These are phyloP conservation scores for Leishmania arabica DNA, from an alignment of 208 protist species.

Conservation along the genomic window DNA sequence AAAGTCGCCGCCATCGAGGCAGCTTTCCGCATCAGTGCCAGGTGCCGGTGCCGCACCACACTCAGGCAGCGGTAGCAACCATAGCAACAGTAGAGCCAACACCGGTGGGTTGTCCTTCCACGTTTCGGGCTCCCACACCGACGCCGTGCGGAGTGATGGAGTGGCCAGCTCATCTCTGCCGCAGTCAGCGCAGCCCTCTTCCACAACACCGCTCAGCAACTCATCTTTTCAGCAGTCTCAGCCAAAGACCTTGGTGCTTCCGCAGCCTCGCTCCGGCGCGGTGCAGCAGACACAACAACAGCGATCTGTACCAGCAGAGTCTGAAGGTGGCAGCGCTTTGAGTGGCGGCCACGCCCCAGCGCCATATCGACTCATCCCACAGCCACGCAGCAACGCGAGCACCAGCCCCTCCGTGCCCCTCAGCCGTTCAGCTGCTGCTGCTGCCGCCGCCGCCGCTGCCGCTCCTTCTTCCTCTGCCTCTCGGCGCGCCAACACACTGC, in stretches of 20 bases:
- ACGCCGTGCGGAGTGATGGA: not conserved
- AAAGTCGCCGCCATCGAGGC: not conserved
- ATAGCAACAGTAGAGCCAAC: not conserved
- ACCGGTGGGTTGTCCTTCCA: not conserved
- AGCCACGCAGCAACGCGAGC: constrained; percentile 8
- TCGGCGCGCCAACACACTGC: constrained; percentile 6
- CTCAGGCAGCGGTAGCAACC: not conserved
- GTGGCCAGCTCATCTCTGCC: not conserved
- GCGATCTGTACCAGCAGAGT: not conserved
- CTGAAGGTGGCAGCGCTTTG: not conserved
- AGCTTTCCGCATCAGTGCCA: not conserved
- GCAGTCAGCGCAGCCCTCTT: not conserved
- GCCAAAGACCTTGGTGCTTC: not conserved
- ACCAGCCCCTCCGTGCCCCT: not conserved
- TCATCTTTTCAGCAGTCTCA: constrained; percentile 1
- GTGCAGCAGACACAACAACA: not conserved
- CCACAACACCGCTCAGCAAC: not conserved
- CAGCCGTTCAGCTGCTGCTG: not conserved
- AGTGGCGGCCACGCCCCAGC: not conserved
- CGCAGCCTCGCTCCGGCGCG: constrained; percentile 7
- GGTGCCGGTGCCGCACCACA: not conserved
- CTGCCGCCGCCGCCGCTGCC: not conserved
- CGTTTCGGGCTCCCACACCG: not conserved
- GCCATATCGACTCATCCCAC: constrained; percentile 1
- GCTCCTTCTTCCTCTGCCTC: not conserved